Conservation (phyloP, 2,329 filamentous ascomycete species). For the Alternaria arbusti region DNA sequence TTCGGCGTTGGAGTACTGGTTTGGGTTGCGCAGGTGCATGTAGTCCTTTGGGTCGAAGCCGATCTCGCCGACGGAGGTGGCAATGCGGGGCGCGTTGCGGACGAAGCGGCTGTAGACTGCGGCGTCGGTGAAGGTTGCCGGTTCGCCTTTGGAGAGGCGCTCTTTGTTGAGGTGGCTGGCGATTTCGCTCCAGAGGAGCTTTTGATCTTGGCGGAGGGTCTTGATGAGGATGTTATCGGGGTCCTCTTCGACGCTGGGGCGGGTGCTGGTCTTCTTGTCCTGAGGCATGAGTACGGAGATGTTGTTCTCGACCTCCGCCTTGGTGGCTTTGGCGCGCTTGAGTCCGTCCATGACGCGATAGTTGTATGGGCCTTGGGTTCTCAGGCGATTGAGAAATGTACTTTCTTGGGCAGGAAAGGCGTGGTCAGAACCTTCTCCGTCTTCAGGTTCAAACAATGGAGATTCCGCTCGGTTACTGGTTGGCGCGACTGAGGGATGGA, state of each 20-base stretch:
- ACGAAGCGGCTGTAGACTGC: constrained; percentile 49
- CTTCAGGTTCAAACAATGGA: constrained; percentile 10
- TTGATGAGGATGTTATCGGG: constrained; percentile 45
- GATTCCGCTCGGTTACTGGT: neutral
- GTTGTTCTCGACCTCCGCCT: constrained; percentile 17
- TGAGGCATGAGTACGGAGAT: constrained; percentile 17
- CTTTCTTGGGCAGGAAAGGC: neutral
- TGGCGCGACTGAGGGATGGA: no score
- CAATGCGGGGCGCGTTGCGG: constrained; percentile 35
- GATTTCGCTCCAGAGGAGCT: constrained; percentile 38
- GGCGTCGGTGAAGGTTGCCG: constrained; percentile 30
- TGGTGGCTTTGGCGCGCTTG: constrained; percentile 27
- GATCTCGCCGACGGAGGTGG: constrained; percentile 24
- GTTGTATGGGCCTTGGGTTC: neutral
- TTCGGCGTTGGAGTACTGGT: constrained; percentile 7
- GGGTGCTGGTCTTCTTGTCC: neutral
- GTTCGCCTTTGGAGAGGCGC: constrained; percentile 21
- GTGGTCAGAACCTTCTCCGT: neutral
- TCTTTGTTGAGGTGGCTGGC: constrained; percentile 32
- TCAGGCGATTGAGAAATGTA: neutral
- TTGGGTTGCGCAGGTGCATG: constrained; percentile 37
- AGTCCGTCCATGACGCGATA: constrained; percentile 13
- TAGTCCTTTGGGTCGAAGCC: constrained; percentile 45
- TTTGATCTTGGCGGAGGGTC: constrained; percentile 32
- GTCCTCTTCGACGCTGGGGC: constrained; percentile 22